phyloP scores from a whole-genome alignment of 805 yeast species.

The Kluyveromyces aestuarii region DNA sequence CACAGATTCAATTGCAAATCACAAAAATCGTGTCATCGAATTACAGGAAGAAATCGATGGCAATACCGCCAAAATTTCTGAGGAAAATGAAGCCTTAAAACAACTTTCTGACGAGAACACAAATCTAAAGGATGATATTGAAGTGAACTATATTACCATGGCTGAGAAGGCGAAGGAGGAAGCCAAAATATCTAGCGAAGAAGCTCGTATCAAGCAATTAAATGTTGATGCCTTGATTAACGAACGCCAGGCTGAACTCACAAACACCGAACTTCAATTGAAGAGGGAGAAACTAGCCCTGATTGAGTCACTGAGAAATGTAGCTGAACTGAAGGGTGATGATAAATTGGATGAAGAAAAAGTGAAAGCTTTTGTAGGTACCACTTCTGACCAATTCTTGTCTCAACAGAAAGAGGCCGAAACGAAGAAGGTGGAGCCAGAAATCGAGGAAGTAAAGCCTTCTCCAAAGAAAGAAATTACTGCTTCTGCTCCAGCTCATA shows the following conservation, averaged over 20 bases:
- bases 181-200: conserved; percentile 26
- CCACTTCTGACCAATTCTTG: conserved; percentile 24
- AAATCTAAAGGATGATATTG: conserved; percentile 15
- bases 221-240: conserved; percentile 32
- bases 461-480: conserved; percentile 2
- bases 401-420: conserved; percentile 9
- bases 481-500: conserved; percentile 3
- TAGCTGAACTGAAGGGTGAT: conserved; percentile 32
- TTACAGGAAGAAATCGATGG: conserved; percentile 27
- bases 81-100: conserved; percentile 26
- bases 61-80: conserved; percentile 21
- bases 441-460: conserved; percentile 7
- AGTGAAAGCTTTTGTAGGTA: conserved; percentile 25
- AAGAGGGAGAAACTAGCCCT: conserved; percentile 28
- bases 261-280: conserved; percentile 28
- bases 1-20: conserved; percentile 23
- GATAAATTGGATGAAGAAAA: conserved; percentile 23
- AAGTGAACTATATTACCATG: conserved; percentile 15
- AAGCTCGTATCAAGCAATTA: conserved; percentile 30
- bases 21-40: conserved; percentile 28
- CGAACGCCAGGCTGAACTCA: conserved; percentile 29
- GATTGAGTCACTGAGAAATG: conserved; percentile 30
- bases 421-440: conserved; percentile 8
- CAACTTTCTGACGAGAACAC: conserved; percentile 27
- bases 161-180: conserved; percentile 30